phyloP scores from a whole-genome alignment of 2,329 filamentous ascomycete genomes.

The Aspergillus sp. region DNA sequence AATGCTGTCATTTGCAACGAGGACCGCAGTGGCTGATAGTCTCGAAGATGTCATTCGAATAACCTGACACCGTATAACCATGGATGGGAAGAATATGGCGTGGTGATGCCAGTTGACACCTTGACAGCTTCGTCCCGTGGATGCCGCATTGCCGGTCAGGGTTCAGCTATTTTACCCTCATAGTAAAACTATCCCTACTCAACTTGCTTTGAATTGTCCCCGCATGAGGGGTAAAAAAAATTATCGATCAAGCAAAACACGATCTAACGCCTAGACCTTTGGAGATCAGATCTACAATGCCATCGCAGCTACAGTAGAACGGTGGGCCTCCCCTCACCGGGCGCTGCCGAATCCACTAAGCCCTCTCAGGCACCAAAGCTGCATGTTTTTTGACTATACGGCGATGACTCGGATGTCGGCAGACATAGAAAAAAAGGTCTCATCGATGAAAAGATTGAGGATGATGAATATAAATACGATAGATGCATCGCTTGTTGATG shows the following conservation, averaged over 20 bases:
- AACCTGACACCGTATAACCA: no score
- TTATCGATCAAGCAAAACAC: no score
- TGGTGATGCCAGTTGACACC: no score
- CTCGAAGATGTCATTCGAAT: no score
- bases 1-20: background rate
- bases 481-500: background rate
- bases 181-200: background rate
- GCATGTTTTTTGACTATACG: background rate
- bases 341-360: background rate
- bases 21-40: no score
- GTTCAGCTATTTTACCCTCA: background rate
- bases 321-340: background rate
- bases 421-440: background rate
- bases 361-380: background rate
- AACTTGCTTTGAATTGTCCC: background rate
- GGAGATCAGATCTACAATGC: no score
- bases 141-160: no score
- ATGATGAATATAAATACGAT: background rate
- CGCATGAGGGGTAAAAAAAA: background rate
- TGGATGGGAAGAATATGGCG: no score
- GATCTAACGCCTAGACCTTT: no score
- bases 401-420: background rate
- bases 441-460: background rate
- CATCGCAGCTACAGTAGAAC: no score
- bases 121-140: no score